A percentile compares a stretch with the other conserved stretches of the same genome.
phyloP scores from a whole-genome alignment of 73 alveolate species.

The Stentor roeselii region DNA sequence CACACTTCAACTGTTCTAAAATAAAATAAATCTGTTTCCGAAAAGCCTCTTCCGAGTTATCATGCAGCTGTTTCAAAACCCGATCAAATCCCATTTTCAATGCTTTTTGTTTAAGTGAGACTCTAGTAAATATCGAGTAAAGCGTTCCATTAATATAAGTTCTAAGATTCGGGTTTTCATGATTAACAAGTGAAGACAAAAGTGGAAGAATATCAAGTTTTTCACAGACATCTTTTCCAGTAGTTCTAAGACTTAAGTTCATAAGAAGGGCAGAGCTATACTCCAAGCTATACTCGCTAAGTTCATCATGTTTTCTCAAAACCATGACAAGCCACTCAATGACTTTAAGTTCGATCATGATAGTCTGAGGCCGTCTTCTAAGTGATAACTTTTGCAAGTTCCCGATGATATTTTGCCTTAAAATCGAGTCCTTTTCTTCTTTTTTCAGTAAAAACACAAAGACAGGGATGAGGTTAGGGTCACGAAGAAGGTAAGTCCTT shows the following conservation, averaged over 20 bases:
- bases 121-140: slow-evolving; percentile 58
- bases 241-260: slow-evolving; percentile 53
- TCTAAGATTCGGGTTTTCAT: slow-evolving; percentile 43
- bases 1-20: slow-evolving; percentile 53
- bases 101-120: slow-evolving; percentile 53
- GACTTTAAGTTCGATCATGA: slow-evolving; percentile 56
- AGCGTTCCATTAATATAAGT: slow-evolving; percentile 66
- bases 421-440: slow-evolving; percentile 43
- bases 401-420: slow-evolving; percentile 58
- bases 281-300: slow-evolving; percentile 53
- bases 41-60: slow-evolving; percentile 43
- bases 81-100: slow-evolving; percentile 58
- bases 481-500: slow-evolving; percentile 46
- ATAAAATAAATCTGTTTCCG: slow-evolving; percentile 56
- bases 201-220: slow-evolving; percentile 33
- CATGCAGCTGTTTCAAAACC: slow-evolving; percentile 45
- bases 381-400: slow-evolving; percentile 56
- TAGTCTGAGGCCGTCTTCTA: slow-evolving; percentile 46
- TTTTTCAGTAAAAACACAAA: slow-evolving; percentile 27
- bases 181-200: slow-evolving; percentile 29
- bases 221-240: slow-evolving; percentile 66
- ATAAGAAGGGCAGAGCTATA: slow-evolving; percentile 68
- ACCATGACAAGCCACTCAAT: slow-evolving; percentile 52
- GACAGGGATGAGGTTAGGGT: slow-evolving; percentile 5
- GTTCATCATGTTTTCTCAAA: background rate